A percentile compares a stretch with the other conserved stretches of the same genome.
phyloP scores from a whole-genome alignment of 192 early-diverging fungal species.

The Oehlia diaphana region DNA sequence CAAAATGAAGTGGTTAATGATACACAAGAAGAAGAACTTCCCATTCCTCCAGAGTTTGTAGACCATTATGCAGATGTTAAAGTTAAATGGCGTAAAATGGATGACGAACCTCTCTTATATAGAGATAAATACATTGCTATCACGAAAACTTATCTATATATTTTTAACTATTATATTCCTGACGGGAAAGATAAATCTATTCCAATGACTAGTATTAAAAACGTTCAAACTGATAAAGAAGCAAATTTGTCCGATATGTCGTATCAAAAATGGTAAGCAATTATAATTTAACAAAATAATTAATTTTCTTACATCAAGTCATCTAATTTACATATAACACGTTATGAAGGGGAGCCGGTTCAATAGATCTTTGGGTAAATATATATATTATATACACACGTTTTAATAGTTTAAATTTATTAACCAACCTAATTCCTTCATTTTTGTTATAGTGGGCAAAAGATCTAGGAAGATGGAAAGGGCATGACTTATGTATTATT shows the following conservation, averaged over 20 bases:
- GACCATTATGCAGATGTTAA: background rate
- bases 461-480: slow-evolving; percentile 28
- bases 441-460: slow-evolving; percentile 18
- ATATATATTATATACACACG: background rate
- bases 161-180: slow-evolving; percentile 29
- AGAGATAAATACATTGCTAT: slow-evolving; percentile 24
- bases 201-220: slow-evolving; percentile 13
- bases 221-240: slow-evolving; percentile 26
- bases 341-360: slow-evolving; percentile 19
- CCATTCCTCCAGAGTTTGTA: background rate
- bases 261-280: slow-evolving; percentile 21
- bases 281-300: background rate
- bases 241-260: slow-evolving; percentile 5
- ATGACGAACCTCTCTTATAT: slow-evolving; percentile 24
- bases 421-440: background rate
- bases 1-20: background rate
- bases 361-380: slow-evolving; percentile 27
- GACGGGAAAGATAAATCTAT: slow-evolving; percentile 16
- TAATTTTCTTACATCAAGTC: background rate
- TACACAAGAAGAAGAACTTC: background rate
- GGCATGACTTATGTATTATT: slow-evolving; percentile 23
- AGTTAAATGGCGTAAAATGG: slow-evolving; percentile 1
- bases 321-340: background rate
- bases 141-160: slow-evolving; percentile 23
- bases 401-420: background rate